Percentiles rank a stretch among this genome's conserved stretches.
Conservation (phyloP, 441 rosid species). For the Corymbia calophylla region DNA sequence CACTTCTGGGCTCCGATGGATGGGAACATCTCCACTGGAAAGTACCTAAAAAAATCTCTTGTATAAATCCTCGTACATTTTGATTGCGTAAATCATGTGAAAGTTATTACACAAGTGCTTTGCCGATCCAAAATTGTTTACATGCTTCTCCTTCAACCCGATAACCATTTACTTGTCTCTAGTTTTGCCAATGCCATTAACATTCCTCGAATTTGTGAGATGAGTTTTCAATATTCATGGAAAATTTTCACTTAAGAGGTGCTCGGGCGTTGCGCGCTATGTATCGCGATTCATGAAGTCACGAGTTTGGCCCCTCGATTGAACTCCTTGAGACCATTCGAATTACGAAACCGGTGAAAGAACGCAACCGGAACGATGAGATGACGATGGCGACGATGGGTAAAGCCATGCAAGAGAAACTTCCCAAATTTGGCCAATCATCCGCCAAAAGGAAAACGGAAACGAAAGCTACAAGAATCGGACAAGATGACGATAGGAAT, state of each 20-base stretch:
- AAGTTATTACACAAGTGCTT: neutral
- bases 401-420: neutral
- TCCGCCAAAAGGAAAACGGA: neutral
- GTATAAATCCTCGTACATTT: too few species aligned
- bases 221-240: neutral
- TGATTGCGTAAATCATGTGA: neutral
- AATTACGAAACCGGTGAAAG: neutral
- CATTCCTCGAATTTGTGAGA: neutral
- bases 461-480: neutral
- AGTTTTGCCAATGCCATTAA: neutral
- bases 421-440: neutral
- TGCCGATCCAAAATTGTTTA: neutral
- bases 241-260: neutral
- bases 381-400: neutral
- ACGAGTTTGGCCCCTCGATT: rapidly evolving
- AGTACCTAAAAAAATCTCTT: neutral
- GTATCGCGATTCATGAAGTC: neutral
- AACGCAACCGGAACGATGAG: rapidly evolving
- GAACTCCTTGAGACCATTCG: neutral
- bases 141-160: neutral
- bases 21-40: neutral
- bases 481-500: neutral
- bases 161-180: neutral
- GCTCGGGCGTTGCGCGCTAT: neutral
- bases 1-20: neutral